Evolutionary conservation across 345 rosid species (phyloP).

Genomic region (Orychophragmus violaceus): DNA sequence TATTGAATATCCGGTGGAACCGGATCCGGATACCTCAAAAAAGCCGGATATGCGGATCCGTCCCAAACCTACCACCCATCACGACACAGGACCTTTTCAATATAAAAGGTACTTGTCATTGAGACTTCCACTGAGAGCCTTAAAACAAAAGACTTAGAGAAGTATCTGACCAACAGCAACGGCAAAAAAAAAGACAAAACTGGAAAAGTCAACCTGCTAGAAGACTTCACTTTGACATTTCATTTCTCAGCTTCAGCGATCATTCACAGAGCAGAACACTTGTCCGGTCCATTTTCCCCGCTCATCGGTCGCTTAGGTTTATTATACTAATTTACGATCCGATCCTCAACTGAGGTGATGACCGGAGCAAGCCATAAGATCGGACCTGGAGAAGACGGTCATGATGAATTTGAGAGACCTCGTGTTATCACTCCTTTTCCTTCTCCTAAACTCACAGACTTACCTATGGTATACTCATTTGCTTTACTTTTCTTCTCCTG

Average conservation of each 20-base stretch:
- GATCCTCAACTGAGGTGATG: constrained; percentile 33
- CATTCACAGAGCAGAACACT: background rate
- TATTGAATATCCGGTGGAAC: too few relatives aligned
- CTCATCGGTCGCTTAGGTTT: background rate
- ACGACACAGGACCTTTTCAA: background rate
- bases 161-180: background rate
- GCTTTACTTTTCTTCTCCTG: background rate
- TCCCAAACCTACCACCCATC: too few relatives aligned
- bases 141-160: background rate
- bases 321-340: background rate
- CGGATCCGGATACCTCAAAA: too few relatives aligned
- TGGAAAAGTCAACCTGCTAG: background rate
- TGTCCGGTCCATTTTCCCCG: background rate
- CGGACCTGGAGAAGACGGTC: constrained; percentile 34
- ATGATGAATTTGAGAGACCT: constrained; percentile 37
- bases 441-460: constrained; percentile 65
- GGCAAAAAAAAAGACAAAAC: background rate
- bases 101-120: background rate
- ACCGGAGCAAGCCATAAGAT: constrained; percentile 38
- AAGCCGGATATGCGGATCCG: too few relatives aligned
- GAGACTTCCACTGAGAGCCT: background rate
- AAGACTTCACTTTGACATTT: background rate
- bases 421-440: constrained; percentile 86
- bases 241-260: background rate
- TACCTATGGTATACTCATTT: constrained; percentile 41